These are phyloP conservation scores for Macrotyloma uniflorum DNA, from an alignment of 306 rosid species.

Conservation along the genomic window DNA sequence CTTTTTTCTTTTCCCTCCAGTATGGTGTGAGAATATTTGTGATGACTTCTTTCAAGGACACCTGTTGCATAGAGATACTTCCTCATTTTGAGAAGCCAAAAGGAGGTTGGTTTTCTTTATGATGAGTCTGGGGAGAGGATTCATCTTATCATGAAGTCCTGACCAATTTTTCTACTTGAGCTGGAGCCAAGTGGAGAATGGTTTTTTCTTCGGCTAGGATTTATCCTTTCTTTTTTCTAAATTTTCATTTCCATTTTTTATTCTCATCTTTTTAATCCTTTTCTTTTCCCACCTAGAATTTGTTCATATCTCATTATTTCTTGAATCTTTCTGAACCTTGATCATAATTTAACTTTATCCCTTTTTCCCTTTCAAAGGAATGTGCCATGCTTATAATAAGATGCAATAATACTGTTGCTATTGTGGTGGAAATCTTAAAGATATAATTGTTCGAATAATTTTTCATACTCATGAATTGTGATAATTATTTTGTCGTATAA, in stretches of 20 bases:
- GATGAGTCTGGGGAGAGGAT: background rate
- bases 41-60: slow-evolving; percentile 81
- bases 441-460: background rate
- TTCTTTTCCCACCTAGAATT: background rate
- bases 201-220: background rate
- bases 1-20: slow-evolving; percentile 47
- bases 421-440: background rate
- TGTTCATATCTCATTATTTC: background rate
- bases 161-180: background rate
- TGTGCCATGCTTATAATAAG: background rate
- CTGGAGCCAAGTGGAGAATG: background rate
- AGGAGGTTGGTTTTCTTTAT: slow-evolving; percentile 50
- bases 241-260: background rate
- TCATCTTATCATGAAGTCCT: background rate
- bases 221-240: background rate
- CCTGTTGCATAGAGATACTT: slow-evolving; percentile 84
- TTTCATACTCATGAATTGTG: background rate
- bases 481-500: background rate
- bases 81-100: slow-evolving; percentile 62
- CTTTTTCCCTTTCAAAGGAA: background rate
- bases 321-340: background rate
- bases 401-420: background rate
- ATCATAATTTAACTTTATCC: background rate
- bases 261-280: background rate
- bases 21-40: slow-evolving; percentile 65